Evolutionary conservation across 176 grass and related monocot species (phyloP).

Genomic region (Puccinellia tenuiflora): DNA sequence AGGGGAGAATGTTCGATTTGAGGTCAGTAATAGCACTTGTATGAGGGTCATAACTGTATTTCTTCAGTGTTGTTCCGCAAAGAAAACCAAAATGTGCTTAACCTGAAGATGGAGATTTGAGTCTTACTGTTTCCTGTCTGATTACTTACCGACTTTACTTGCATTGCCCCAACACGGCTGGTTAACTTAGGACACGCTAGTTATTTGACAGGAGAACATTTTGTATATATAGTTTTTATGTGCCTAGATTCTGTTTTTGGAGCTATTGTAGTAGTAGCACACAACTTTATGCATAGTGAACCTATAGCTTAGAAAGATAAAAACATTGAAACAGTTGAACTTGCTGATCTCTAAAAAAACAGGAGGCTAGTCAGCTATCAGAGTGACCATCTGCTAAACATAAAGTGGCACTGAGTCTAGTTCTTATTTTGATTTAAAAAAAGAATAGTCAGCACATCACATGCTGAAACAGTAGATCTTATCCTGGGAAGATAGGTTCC

Average conservation of each 20-base stretch:
- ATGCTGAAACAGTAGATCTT: neutral
- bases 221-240: neutral
- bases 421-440: neutral
- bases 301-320: neutral
- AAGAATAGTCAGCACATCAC: neutral
- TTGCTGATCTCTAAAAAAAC: neutral
- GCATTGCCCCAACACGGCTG: neutral
- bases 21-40: slow-evolving; percentile 32
- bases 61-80: neutral
- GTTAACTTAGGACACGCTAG: neutral
- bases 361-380: neutral
- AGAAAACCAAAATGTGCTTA: neutral
- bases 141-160: neutral
- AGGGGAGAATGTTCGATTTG: slow-evolving; percentile 49
- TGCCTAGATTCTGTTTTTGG: neutral
- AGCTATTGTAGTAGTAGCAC: neutral
- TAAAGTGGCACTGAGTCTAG: neutral
- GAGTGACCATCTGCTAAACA: neutral
- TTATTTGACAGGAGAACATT: slow-evolving; percentile 4
- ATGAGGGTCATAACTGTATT: neutral
- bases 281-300: neutral
- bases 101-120: neutral
- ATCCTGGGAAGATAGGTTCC: neutral
- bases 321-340: neutral
- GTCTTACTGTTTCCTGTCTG: neutral